Percentiles rank a stretch among this genome's conserved stretches.
phyloP scores from a whole-genome alignment of 257 asterid genomes.

The Nicotiana undulata region DNA sequence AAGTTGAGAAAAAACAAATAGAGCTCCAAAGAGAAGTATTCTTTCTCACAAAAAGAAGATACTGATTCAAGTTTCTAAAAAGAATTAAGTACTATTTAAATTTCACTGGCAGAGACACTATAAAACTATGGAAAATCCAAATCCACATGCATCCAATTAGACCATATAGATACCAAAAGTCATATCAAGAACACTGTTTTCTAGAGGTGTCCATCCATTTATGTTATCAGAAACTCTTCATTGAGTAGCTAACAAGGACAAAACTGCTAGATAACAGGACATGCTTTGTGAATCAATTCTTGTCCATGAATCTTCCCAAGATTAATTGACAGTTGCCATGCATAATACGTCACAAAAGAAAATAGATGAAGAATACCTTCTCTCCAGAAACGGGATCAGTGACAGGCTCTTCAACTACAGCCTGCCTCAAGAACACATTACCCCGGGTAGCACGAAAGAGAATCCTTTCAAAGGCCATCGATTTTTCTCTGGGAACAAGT shows the following conservation, averaged over 20 bases:
- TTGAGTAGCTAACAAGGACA: background rate
- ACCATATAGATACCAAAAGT: background rate
- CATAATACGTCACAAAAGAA: background rate
- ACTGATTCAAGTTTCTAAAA: background rate
- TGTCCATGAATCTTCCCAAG: constrained; percentile 1
- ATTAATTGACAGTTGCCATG: background rate
- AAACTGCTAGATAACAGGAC: background rate
- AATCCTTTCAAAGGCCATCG: constrained; percentile 95
- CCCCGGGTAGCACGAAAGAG: constrained; percentile 99
- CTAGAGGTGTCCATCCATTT: background rate
- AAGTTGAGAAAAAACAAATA: background rate
- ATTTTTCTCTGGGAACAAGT: constrained; percentile 87
- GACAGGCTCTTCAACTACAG: constrained; percentile 69
- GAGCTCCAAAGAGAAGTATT: background rate
- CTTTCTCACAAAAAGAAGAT: background rate
- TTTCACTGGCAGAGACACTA: background rate
- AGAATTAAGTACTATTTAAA: background rate
- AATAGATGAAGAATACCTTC: constrained; percentile 45
- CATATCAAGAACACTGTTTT: background rate
- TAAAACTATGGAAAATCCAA: background rate
- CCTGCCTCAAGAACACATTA: constrained; percentile 79
- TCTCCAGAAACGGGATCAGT: constrained; percentile 90
- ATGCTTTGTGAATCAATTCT: background rate
- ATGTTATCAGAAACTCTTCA: background rate
- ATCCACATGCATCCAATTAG: background rate